Conservation (phyloP, 1,284 basidiomycete species). For the Ceratobasidium sp. region DNA sequence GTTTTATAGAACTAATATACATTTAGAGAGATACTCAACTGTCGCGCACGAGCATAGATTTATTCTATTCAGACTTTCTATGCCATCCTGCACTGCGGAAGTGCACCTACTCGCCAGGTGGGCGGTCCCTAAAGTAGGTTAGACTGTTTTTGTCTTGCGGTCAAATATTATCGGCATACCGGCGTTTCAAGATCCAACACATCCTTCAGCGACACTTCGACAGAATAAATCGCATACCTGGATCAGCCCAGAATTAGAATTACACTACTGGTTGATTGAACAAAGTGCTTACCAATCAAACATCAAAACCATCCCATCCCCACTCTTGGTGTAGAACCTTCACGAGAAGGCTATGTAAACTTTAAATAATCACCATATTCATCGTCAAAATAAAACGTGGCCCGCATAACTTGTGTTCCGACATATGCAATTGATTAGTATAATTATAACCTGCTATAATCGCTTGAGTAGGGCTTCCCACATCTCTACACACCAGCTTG, state of each 20-base stretch:
- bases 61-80: slow-evolving; percentile 52
- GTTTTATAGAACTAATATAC: background rate
- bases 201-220: slow-evolving; percentile 68
- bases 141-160: slow-evolving; percentile 52
- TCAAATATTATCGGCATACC: slow-evolving; percentile 51
- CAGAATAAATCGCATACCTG: slow-evolving; percentile 71
- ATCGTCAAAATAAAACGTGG: background rate
- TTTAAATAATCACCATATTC: background rate
- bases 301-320: slow-evolving; percentile 71
- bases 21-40: slow-evolving; percentile 31
- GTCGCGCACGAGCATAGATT: slow-evolving; percentile 52
- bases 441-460: slow-evolving; percentile 47
- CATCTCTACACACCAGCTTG: slow-evolving; percentile 48
- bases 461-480: slow-evolving; percentile 41
- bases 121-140: slow-evolving; percentile 49
- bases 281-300: slow-evolving; percentile 65
- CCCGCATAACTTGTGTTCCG: slow-evolving; percentile 12
- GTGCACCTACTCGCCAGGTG: background rate
- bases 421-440: background rate
- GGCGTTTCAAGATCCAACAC: slow-evolving; percentile 70
- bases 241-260: slow-evolving; percentile 36
- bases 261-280: background rate
- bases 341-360: slow-evolving; percentile 58
- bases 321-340: slow-evolving; percentile 73
- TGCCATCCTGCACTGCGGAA: slow-evolving; percentile 48